Conservation (phyloP, 768 basidiomycete species). For the Tylopilus felleus region DNA sequence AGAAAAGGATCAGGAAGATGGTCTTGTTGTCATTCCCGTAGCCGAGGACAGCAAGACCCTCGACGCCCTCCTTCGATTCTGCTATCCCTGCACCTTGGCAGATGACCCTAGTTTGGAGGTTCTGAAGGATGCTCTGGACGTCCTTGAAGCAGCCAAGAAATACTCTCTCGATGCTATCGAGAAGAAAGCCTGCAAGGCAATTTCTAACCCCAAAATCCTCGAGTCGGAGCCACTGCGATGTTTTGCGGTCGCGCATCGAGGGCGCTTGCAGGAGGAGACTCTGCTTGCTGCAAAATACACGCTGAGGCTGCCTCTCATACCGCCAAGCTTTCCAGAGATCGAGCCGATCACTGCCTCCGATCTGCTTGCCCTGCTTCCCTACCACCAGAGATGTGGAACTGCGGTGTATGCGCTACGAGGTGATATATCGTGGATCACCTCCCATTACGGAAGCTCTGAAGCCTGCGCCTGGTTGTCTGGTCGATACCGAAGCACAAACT, state of each 20-base stretch:
- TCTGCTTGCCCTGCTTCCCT: slow-evolving; percentile 24
- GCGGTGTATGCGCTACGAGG: slow-evolving; percentile 4
- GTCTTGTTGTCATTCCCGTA: slow-evolving; percentile 14
- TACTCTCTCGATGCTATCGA: slow-evolving; percentile 21
- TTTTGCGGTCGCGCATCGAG: slow-evolving; percentile 31
- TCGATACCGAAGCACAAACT: neutral
- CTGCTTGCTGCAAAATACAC: slow-evolving; percentile 30
- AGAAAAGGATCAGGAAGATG: slow-evolving; percentile 11
- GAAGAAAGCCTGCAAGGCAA: slow-evolving; percentile 17
- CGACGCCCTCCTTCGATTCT: slow-evolving; percentile 22
- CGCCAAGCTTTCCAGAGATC: slow-evolving; percentile 25
- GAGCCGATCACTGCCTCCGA: slow-evolving; percentile 26
- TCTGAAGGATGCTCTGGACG: slow-evolving; percentile 6
- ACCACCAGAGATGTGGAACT: slow-evolving; percentile 18
- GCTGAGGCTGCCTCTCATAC: slow-evolving; percentile 24
- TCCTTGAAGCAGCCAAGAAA: slow-evolving; percentile 21
- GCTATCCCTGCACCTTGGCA: slow-evolving; percentile 20
- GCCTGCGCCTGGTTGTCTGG: slow-evolving; percentile 11
- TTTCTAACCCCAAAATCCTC: slow-evolving; percentile 19
- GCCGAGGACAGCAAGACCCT: slow-evolving; percentile 21
- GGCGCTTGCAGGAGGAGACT: slow-evolving; percentile 22
- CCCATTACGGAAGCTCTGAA: slow-evolving; percentile 8
- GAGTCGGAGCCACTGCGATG: slow-evolving; percentile 25
- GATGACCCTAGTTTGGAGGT: slow-evolving; percentile 14
- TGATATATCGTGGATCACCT: slow-evolving; percentile 12